Base-by-base conservation (phyloP, 176 grass and related monocot genomes). In the Miscanthus lutarioriparius region DNA sequence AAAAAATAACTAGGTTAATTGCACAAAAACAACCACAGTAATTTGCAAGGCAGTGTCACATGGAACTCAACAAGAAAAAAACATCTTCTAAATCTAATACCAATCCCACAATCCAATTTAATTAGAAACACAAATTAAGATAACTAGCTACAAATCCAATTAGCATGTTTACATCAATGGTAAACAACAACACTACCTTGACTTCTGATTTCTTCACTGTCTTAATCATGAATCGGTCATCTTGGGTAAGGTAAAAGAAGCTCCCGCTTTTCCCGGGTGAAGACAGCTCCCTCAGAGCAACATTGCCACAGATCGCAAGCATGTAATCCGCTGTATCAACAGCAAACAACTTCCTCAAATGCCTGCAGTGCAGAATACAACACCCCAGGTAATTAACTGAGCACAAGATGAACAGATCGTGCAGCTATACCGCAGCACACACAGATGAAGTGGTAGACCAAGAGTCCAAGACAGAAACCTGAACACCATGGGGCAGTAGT, bases 131-230 rank as follows among this genome's bases (percentile, higher is more conserved):
- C 30, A 59, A 45, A 80, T 1, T 2, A 79, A 59, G 8, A 44
- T 39, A 80, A 61, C 15, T 45, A 37, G 5, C 12, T 7, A 75
- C 14, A 61, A 6, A 11, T 51, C 10, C 33, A 7, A 69, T 1
- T 30, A 45, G 16, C 33, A 71, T 22, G 35, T 33, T 64, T 32
- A 35, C 17, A 79, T 73, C 30, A 59, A 67, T 20, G 37, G 68
- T 75, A 44, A 75, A 43, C 30, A 64, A 67, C 25, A 45, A 65
- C 22, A 75, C 56, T 80, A 96, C 94, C 87, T 96, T 96, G 30
- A 96, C 94, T 93, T 96, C 94, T 16, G 94, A 96, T 82, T 93
- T 96, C 45, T 81, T 96, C 87, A 96, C 94, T 0, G 94, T 96
- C 67, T 96, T 96, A 81, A 96, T 93, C 87, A 96, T 96, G 91